Base-by-base conservation (phyloP, 495 filamentous ascomycete genomes). In the Corynascus novoguineensis region DNA sequence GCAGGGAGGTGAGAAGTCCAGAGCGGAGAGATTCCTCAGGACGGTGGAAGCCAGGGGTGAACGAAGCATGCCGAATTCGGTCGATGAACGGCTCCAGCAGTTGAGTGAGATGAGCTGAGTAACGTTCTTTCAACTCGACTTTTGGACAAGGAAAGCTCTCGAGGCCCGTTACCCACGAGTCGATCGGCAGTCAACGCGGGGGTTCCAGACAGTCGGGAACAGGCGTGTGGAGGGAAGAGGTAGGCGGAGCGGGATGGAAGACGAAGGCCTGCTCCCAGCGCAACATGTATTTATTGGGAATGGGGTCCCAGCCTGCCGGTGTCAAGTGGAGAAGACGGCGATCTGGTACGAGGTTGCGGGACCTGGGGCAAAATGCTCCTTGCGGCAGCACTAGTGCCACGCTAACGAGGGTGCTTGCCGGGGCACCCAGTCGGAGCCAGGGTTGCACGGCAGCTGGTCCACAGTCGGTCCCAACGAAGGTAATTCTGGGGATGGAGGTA, bases 271-370 rank as follows among this genome's bases (percentile, higher is more conserved):
- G 57, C 47, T 54, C 59, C 47, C 60, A 45, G 58, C 57, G 50
- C 60, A 52, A 52, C 41, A 29, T 52, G 58, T 62, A 32, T 67
- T 57, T 67, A 60, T 64, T 65, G 58, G 53, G 53, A 60, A 53
- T 57, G 14, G 57, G 48, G 40, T 59, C 40, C 65, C 65, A 65
- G 60, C 55, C 60, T 53, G 65, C 53, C 65, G 65, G 65, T 66
- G 65, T 57, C 58, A 35, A 38, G 65, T 63, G 63, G 63, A 63
- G 64, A 55, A 60, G 35, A 54, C 40, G 58, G 59, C 47, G 65
- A 62, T 63, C 60, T 65, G 28, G 60, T 59, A 53, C 48, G 47
- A 60, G 31, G 54, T 32, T 40, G 55, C 47, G 50, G 25, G 28
- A 55, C n/a, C 53, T 48, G 53, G 53, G 41, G 53, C 4, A 17